Evolutionary conservation across 768 basidiomycete species (phyloP), one percentile per base, ranked within the genome.

Genomic region (Mycena crocata): DNA sequence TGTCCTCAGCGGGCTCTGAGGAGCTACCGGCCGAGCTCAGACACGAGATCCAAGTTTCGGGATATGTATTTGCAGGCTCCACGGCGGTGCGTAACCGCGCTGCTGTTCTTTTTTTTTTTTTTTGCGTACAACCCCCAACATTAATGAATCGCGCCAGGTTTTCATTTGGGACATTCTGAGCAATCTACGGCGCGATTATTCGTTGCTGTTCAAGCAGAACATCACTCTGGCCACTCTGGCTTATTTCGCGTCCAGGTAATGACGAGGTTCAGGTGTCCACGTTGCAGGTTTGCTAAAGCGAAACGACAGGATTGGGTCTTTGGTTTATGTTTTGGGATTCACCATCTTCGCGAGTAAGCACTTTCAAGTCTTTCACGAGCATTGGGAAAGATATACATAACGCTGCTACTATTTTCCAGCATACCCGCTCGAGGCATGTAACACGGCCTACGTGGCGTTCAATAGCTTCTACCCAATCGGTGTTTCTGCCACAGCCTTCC

Each of bases 91-190:
- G 31, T 34, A 24, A 35, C 12, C 31, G 14, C 13, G 5, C 2
- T 37, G 35, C 35, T 37, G 9, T 37, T 37, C 9, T 32, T 24
- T 34, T 45, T 21, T 40, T 44, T 12, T 37, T 2, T 1, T 34
- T 21, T 32, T 8, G n/a, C 48, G 4, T 42, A 44, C 34, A 15
- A 39, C 42, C 21, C n/a, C n/a, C n/a, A n/a, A n/a, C n/a, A 61
- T 35, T n/a, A 28, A 23, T 59, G 6, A 30, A 5, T 7, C 24
- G 34, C 17, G 21, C 5, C 31, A 78, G 76, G 62, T 71, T 24
- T 61, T 75, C n/a, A 52, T 75, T 9, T 79, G 77, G 78, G 78
- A 79, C 46, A 68, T 78, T 24, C 35, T 77, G n/a, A 60, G 60
- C 35, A 74, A 77, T 58, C 15, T 77, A 13, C 39, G 57, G 15